Base-by-base conservation (phyloP, 78 protist species). In the Chrysochromulina tobinii region DNA sequence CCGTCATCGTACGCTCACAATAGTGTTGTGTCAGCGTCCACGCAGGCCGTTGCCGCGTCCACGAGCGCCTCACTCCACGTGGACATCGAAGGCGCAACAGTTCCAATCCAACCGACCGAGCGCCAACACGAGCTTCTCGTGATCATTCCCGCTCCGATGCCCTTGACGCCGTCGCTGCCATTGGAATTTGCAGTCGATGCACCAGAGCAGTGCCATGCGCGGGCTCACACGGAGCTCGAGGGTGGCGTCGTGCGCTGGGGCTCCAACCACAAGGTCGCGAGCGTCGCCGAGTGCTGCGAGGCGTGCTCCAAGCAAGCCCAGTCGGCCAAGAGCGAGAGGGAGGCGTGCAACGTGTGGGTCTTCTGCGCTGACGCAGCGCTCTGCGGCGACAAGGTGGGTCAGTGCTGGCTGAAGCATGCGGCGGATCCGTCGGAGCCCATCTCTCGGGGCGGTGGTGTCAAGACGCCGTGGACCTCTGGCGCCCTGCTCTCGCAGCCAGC, bases 381-480 rank as follows among this genome's bases (percentile, higher is more conserved):
- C 17, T 25, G 55, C 57, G 55, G 55, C 59, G 14, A 17, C 27
- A 11, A 3, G 20, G 27, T 75, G 27, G 84, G 84, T 27, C 53
- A 75, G 58, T 75, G 84, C 84, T 75, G 84, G 84, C 84, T 75
- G 58, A 75, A 75, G 84, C 84, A 18, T 14, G 7, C 55, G 59
- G 23, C 0, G 11, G 84, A 75, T n/a, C 84, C 84, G 58, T 1
- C 59, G 48, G 27, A 25, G 11, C 79, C 79, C 54, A 50, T 11
- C 54, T 38, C 53, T 50, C 59, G 7, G 23, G 50, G 48, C 14
- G 9, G 55, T 58, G 18, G 48, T 58, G 59, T 27, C 25, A 14
- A 27, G 14, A 11, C 1, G 51, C 11, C 50, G 8, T 69, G 79
- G 79, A 69, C 79, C 12, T 11, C 79, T 3, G 79, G 79, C 8